Conservation (phyloP, 208 protist genomes). For the Kentomonas sorsogonicus region DNA sequence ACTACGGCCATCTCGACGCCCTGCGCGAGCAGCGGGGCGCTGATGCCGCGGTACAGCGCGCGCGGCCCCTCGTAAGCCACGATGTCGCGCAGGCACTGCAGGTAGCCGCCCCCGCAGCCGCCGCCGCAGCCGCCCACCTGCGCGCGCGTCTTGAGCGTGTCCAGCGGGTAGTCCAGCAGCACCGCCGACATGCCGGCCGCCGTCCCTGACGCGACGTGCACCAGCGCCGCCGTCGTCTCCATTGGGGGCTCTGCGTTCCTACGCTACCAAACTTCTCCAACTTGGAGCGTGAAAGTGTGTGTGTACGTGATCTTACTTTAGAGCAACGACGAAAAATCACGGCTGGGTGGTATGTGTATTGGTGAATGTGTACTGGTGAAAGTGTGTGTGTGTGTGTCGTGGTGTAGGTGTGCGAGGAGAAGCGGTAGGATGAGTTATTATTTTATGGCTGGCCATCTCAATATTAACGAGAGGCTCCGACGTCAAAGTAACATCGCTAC, state of each 20-base stretch:
- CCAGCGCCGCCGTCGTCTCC: conserved; percentile 14
- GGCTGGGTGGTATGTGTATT: too few species aligned
- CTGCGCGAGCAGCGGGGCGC: conserved; percentile 48
- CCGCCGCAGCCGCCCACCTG: conserved; percentile 25
- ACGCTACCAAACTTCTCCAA: too few species aligned
- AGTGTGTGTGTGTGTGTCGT: not conserved
- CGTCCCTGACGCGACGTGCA: conserved; percentile 47
- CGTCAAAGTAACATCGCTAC: too few species aligned
- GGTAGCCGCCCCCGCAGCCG: conserved; percentile 16
- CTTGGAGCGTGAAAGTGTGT: too few species aligned
- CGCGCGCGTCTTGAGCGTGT: conserved; percentile 80
- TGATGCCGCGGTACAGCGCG: conserved; percentile 71
- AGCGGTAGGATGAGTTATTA: too few species aligned
- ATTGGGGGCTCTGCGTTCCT: too few species aligned
- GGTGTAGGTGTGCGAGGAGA: not conserved
- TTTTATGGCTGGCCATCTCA: too few species aligned
- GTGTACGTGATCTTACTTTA: too few species aligned
- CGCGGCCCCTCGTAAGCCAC: conserved; percentile 35
- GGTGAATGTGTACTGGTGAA: too few species aligned
- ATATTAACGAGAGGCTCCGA: too few species aligned
- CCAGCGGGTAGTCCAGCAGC: conserved; percentile 78
- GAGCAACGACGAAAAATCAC: too few species aligned
- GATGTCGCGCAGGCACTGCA: conserved; percentile 26
- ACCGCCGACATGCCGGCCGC: conserved; percentile 55
- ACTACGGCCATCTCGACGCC: conserved; percentile 43